phyloP scores from a whole-genome alignment of 108 stramenopile genomes.

The Parietichytrium sp. region DNA sequence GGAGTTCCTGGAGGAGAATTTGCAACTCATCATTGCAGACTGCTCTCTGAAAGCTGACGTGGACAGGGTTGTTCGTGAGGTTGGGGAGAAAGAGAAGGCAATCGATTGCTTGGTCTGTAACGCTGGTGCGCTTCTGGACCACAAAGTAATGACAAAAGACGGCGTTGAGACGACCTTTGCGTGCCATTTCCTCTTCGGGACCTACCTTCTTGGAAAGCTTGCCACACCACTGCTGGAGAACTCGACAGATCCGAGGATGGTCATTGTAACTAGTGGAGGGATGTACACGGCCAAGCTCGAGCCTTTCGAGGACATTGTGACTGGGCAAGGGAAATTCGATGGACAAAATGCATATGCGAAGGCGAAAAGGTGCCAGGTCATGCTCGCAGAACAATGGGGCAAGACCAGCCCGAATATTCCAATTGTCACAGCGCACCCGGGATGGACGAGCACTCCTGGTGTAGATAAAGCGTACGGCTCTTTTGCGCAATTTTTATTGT shows the following conservation, averaged over 20 bases:
- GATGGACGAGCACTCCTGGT: constrained; percentile 77
- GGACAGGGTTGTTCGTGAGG: constrained; percentile 56
- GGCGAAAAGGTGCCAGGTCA: constrained; percentile 86
- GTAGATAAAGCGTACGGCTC: constrained; percentile 79
- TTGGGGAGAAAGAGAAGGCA: constrained; percentile 64
- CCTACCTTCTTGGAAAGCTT: constrained; percentile 72
- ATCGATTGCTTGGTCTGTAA: constrained; percentile 84
- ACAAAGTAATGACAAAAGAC: constrained; percentile 71
- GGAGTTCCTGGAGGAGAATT: constrained; percentile 60
- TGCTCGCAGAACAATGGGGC: constrained; percentile 69
- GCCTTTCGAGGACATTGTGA: constrained; percentile 68
- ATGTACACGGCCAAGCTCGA: constrained; percentile 87
- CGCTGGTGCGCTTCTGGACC: constrained; percentile 81
- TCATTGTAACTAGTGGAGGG: constrained; percentile 72
- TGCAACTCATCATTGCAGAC: constrained; percentile 67
- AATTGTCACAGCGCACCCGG: constrained; percentile 51
- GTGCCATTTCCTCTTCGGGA: constrained; percentile 73
- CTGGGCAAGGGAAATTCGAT: constrained; percentile 62
- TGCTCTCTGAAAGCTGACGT: constrained; percentile 69
- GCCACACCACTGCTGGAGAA: constrained; percentile 66
- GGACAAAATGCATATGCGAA: constrained; percentile 81
- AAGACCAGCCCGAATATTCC: background rate
- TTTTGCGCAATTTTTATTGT: constrained; percentile 68
- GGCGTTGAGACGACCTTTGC: constrained; percentile 84
- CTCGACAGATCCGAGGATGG: constrained; percentile 57